Percentiles rank a stretch among this genome's conserved stretches.
Conservation (phyloP, 2,329 filamentous ascomycete genomes). For the Cladosporium halotolerans region DNA sequence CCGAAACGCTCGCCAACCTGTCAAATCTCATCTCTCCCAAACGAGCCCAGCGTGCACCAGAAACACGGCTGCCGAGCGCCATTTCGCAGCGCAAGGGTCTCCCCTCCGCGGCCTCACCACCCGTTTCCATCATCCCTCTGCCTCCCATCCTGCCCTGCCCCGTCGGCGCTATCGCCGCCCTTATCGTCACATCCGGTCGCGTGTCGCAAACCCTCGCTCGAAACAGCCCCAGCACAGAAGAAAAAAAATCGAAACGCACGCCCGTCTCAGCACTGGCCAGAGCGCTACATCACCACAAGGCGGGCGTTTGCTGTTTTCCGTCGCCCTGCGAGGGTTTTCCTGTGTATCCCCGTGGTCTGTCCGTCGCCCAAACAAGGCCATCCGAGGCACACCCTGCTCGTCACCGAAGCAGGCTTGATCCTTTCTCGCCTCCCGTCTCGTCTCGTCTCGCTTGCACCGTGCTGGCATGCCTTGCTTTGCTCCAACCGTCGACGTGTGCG, state of each 20-base stretch:
- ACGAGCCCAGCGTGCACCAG: conserved; percentile 3
- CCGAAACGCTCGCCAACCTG: conserved; percentile 8
- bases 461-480: neutral
- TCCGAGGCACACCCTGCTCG: no score
- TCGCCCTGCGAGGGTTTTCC: neutral
- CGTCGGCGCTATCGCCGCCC: neutral
- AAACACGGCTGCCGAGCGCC: conserved; percentile 4
- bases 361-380: neutral
- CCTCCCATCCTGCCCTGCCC: neutral
- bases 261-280: conserved; percentile 4
- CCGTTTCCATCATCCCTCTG: neutral
- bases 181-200: neutral
- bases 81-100: neutral
- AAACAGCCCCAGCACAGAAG: neutral
- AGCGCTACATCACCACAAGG: neutral
- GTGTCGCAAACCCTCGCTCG: neutral
- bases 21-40: conserved; percentile 6
- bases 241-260: neutral
- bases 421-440: neutral
- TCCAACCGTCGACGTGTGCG: neutral
- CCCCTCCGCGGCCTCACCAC: neutral
- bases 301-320: conserved; percentile 7
- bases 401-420: no score
- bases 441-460: neutral
- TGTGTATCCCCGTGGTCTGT: neutral